Evolutionary conservation across 2,329 filamentous ascomycete genomes (phyloP).

Genomic region (Ambrosiella xylebori): DNA sequence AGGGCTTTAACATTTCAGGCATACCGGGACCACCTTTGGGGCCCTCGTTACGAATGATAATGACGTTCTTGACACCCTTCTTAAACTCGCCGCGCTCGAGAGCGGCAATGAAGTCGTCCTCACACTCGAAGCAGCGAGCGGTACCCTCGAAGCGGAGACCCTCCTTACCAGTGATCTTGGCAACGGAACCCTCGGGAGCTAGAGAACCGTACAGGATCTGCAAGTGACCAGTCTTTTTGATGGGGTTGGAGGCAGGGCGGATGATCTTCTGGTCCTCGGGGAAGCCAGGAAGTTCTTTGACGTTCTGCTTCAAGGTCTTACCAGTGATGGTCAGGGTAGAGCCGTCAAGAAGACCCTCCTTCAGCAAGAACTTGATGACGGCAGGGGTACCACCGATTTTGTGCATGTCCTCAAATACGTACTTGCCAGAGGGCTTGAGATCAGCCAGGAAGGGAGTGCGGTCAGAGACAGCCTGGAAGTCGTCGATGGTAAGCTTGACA

Average conservation of each 20-base stretch:
- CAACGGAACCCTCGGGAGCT: slow-evolving; percentile 74
- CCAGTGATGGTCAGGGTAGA: slow-evolving; percentile 68
- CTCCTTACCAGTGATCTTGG: slow-evolving; percentile 94
- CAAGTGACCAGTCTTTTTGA: slow-evolving; percentile 74
- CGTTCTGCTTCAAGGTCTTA: slow-evolving; percentile 67
- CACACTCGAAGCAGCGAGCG: slow-evolving; percentile 75
- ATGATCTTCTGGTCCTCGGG: slow-evolving; percentile 71
- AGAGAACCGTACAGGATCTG: slow-evolving; percentile 79
- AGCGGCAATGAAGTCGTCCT: slow-evolving; percentile 58
- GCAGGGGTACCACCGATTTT: slow-evolving; percentile 70
- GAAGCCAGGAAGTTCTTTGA: slow-evolving; percentile 57
- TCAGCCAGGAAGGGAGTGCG: slow-evolving; percentile 77
- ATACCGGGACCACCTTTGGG: slow-evolving; percentile 89
- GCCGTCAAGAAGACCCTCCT: slow-evolving; percentile 58
- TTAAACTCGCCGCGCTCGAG: slow-evolving; percentile 49
- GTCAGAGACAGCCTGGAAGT: slow-evolving; percentile 65
- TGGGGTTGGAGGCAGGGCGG: slow-evolving; percentile 49
- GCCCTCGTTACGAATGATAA: slow-evolving; percentile 85
- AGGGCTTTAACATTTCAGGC: slow-evolving; percentile 84
- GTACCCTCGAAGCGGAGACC: slow-evolving; percentile 65
- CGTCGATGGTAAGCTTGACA: slow-evolving; percentile 60
- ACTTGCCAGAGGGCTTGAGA: slow-evolving; percentile 66
- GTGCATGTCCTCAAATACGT: slow-evolving; percentile 79
- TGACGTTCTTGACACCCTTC: slow-evolving; percentile 51
- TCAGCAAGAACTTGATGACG: slow-evolving; percentile 72